Conservation (phyloP, 2,329 filamentous ascomycete genomes). For the Ophiostoma ips region DNA sequence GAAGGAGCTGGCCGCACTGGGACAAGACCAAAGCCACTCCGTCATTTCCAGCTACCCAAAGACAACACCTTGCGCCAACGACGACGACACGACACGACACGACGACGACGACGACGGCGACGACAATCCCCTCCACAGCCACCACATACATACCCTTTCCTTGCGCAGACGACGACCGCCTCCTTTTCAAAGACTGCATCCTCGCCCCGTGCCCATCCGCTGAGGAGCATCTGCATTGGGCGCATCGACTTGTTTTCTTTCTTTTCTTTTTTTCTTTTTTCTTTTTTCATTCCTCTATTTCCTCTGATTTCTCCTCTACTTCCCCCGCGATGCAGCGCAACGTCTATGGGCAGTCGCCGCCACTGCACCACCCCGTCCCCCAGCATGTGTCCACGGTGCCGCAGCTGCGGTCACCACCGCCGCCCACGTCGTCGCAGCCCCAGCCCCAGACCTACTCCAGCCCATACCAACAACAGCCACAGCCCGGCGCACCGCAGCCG, state of each 20-base stretch:
- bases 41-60: conserved; percentile 2
- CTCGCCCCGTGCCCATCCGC: too few species aligned
- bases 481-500: conserved; percentile 22
- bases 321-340: conserved; percentile 63
- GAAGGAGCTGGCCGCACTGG: neutral
- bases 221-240: neutral
- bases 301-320: neutral
- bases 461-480: conserved; percentile 60
- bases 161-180: neutral
- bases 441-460: conserved; percentile 51
- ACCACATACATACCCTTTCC: neutral
- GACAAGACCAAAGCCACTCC: neutral
- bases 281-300: neutral
- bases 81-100: neutral
- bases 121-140: neutral
- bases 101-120: conserved; percentile 1
- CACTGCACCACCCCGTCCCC: conserved; percentile 90
- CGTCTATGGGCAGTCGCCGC: conserved; percentile 75
- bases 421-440: conserved; percentile 55
- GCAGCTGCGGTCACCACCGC: conserved; percentile 86
- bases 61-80: conserved; percentile 10
- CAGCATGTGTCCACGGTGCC: conserved; percentile 98
- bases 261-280: neutral
- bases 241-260: neutral
- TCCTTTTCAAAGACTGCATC: too few species aligned